These are phyloP conservation scores for Pestalotiopsis sp. DNA, from an alignment of 2,329 filamentous ascomycete species.

Conservation along the genomic window DNA sequence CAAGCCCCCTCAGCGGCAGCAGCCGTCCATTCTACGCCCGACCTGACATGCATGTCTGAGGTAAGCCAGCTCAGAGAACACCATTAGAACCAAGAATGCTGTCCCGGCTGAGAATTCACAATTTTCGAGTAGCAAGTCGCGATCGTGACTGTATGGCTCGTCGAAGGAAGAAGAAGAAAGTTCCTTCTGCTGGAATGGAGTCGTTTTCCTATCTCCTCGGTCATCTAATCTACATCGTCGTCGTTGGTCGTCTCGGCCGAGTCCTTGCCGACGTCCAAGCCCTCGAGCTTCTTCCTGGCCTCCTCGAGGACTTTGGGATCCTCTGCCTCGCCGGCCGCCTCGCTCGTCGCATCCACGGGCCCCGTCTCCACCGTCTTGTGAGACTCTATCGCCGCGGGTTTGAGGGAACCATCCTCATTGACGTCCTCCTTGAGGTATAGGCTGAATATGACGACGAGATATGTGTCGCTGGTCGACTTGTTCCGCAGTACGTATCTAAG, in stretches of 20 bases:
- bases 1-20: background rate
- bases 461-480: conserved; percentile 70
- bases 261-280: conserved; percentile 20
- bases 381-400: conserved; percentile 35
- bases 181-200: background rate
- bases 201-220: background rate
- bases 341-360: conserved; percentile 18
- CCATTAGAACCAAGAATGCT: background rate
- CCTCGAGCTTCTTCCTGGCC: conserved; percentile 39
- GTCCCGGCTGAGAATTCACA: background rate
- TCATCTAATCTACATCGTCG: conserved; percentile 47
- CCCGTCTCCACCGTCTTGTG: conserved; percentile 35
- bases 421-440: conserved; percentile 72
- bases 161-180: background rate
- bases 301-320: conserved; percentile 33
- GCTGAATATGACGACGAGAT: conserved; percentile 82
- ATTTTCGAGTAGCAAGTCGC: no score
- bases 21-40: background rate
- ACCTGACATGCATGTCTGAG: background rate
- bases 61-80: background rate
- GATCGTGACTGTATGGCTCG: no score
- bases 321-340: conserved; percentile 27
- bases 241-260: conserved; percentile 33
- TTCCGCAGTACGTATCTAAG: conserved; percentile 94
- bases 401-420: conserved; percentile 60